These are phyloP conservation scores for Amanita muscaria DNA, from an alignment of 768 basidiomycete genomes.

Conservation along the genomic window DNA sequence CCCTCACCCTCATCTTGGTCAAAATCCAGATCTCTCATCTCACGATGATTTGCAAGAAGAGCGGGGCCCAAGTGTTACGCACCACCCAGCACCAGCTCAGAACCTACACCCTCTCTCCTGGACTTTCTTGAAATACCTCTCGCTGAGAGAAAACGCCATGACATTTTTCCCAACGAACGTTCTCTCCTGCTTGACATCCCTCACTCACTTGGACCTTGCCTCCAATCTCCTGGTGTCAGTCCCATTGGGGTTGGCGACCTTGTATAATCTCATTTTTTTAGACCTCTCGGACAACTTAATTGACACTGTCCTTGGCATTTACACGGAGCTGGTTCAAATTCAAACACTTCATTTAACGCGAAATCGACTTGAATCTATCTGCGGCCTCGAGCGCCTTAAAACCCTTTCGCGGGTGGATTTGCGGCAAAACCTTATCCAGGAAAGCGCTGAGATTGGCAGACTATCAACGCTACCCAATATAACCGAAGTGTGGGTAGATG, in stretches of 20 bases:
- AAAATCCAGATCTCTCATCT: background rate
- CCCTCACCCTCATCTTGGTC: background rate
- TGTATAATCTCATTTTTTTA: conserved; percentile 80
- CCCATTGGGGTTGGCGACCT: conserved; percentile 63
- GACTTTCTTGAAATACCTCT: conserved; percentile 69
- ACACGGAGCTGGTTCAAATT: conserved; percentile 71
- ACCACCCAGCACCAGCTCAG: conserved; percentile 21
- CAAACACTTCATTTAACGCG: conserved; percentile 69
- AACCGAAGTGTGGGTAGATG: conserved; percentile 71
- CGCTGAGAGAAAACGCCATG: conserved; percentile 69
- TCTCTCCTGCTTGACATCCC: conserved; percentile 56
- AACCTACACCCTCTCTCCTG: conserved; percentile 56
- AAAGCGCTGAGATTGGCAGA: conserved; percentile 78
- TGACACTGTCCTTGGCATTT: conserved; percentile 87
- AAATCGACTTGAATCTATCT: conserved; percentile 91
- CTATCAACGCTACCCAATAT: conserved; percentile 75
- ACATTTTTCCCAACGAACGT: conserved; percentile 70
- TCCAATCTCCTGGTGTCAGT: conserved; percentile 86
- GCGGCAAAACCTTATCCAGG: conserved; percentile 69
- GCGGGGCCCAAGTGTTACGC: no score
- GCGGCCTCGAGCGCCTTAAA: conserved; percentile 84
- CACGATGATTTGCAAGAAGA: background rate
- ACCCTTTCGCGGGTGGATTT: conserved; percentile 83
- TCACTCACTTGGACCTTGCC: conserved; percentile 83
- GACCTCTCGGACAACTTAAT: conserved; percentile 98